phyloP scores from a whole-genome alignment of 768 basidiomycete species.

The Crepidotus variabilis region DNA sequence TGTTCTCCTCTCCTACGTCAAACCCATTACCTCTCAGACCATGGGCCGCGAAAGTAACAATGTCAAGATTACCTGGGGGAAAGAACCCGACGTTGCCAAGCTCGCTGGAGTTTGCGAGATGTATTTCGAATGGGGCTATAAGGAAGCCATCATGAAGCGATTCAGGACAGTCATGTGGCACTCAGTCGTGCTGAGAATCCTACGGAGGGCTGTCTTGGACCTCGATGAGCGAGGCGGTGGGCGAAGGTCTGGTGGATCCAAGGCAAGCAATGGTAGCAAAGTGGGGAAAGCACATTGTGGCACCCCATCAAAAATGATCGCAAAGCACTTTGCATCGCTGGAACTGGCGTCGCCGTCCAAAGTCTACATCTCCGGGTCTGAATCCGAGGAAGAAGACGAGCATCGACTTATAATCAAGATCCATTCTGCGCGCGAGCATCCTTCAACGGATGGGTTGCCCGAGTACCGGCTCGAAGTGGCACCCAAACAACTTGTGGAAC shows the following conservation, averaged over 20 bases:
- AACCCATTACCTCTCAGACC: slow-evolving; percentile 72
- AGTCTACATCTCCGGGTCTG: slow-evolving; percentile 16
- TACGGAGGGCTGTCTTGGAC: slow-evolving; percentile 62
- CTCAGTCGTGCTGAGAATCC: slow-evolving; percentile 62
- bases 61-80: slow-evolving; percentile 38
- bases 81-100: slow-evolving; percentile 65
- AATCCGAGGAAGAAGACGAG: slow-evolving; percentile 32
- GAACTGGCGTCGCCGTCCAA: slow-evolving; percentile 22
- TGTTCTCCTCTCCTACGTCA: slow-evolving; percentile 72
- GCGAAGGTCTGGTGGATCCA: slow-evolving; percentile 14
- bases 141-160: slow-evolving; percentile 75
- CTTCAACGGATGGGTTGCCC: slow-evolving; percentile 63
- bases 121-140: slow-evolving; percentile 91
- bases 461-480: slow-evolving; percentile 82
- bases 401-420: slow-evolving; percentile 59
- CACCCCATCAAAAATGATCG: slow-evolving; percentile 54
- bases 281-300: slow-evolving; percentile 24
- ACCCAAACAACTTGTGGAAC: slow-evolving; percentile 59
- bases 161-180: slow-evolving; percentile 85
- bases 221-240: slow-evolving; percentile 27
- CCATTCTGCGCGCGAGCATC: slow-evolving; percentile 60
- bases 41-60: slow-evolving; percentile 38
- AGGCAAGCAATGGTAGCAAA: slow-evolving; percentile 37
- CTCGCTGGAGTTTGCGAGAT: slow-evolving; percentile 81
- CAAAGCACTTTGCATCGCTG: slow-evolving; percentile 50